Evolutionary conservation across 257 asterid species (phyloP).

Genomic region (Dorcoceras hygrometricum): DNA sequence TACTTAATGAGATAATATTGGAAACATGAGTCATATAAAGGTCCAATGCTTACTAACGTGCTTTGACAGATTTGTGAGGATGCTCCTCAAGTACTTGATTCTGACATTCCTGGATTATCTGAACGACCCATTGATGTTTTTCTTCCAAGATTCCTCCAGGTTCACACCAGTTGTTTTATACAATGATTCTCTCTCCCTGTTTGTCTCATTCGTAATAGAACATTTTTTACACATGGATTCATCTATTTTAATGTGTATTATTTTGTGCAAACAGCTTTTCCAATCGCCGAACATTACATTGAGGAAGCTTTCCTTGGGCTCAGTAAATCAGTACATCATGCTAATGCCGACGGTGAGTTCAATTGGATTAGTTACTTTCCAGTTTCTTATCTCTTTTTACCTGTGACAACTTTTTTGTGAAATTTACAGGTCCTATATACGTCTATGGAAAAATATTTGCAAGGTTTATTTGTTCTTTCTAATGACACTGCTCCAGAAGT

Average conservation of each 20-base stretch:
- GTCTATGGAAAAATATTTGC: constrained; percentile 87
- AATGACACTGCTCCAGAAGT: constrained; percentile 79
- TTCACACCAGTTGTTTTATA: constrained; percentile 19
- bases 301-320: constrained; percentile 80
- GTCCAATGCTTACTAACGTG: constrained; percentile 5
- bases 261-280: constrained; percentile 63
- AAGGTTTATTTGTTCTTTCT: constrained; percentile 89
- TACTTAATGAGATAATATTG: neutral
- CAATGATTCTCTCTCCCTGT: neutral
- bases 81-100: constrained; percentile 77
- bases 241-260: constrained; percentile 5
- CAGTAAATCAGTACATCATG: constrained; percentile 92
- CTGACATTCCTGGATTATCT: constrained; percentile 74
- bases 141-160: constrained; percentile 89
- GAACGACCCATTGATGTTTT: constrained; percentile 84
- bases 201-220: neutral
- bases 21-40: neutral
- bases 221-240: constrained; percentile 8
- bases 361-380: constrained; percentile 11
- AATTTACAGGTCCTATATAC: constrained; percentile 52
- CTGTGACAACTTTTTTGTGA: constrained; percentile 4
- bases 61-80: constrained; percentile 70
- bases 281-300: constrained; percentile 75
- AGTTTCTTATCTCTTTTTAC: constrained; percentile 6
- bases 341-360: constrained; percentile 85